A percentile compares a stretch with the other conserved stretches of the same genome.
Evolutionary conservation across 176 grass and related monocot species (phyloP).

Genomic region (Musa beccarii): DNA sequence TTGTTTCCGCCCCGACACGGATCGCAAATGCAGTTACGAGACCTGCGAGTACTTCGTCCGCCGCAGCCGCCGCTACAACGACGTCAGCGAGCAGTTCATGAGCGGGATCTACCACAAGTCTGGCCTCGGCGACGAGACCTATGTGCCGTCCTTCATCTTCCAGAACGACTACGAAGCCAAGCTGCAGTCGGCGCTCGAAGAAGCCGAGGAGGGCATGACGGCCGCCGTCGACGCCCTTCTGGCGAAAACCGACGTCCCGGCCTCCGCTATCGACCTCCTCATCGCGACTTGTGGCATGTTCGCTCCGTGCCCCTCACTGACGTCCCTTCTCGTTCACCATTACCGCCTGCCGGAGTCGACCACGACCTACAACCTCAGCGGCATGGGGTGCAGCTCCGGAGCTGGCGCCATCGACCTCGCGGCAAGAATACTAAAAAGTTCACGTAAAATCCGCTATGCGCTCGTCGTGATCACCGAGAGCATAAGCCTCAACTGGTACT

Average conservation of each 20-base stretch:
- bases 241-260: slow-evolving; percentile 11
- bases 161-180: slow-evolving; percentile 12
- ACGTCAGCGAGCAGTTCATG: slow-evolving; percentile 25
- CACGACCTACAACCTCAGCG: slow-evolving; percentile 45
- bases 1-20: slow-evolving; percentile 17
- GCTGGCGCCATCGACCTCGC: slow-evolving; percentile 56
- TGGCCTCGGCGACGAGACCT: slow-evolving; percentile 43
- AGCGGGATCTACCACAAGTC: slow-evolving; percentile 30
- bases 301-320: slow-evolving; percentile 21
- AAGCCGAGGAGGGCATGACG: slow-evolving; percentile 29
- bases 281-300: slow-evolving; percentile 35
- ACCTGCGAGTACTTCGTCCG: slow-evolving; percentile 29
- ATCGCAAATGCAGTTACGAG: slow-evolving; percentile 22
- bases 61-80: slow-evolving; percentile 16
- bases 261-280: slow-evolving; percentile 25
- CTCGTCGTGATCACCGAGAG: slow-evolving; percentile 82
- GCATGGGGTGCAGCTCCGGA: slow-evolving; percentile 80
- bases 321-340: slow-evolving; percentile 20
- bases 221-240: slow-evolving; percentile 29
- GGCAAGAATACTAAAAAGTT: slow-evolving; percentile 28
- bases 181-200: slow-evolving; percentile 17
- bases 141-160: slow-evolving; percentile 23
- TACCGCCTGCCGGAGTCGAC: slow-evolving; percentile 20
- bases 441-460: slow-evolving; percentile 33
- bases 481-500: slow-evolving; percentile 87